Percentiles rank a stretch among this genome's conserved stretches.
phyloP scores from a whole-genome alignment of 768 basidiomycete genomes.

The Daedalea quercina region DNA sequence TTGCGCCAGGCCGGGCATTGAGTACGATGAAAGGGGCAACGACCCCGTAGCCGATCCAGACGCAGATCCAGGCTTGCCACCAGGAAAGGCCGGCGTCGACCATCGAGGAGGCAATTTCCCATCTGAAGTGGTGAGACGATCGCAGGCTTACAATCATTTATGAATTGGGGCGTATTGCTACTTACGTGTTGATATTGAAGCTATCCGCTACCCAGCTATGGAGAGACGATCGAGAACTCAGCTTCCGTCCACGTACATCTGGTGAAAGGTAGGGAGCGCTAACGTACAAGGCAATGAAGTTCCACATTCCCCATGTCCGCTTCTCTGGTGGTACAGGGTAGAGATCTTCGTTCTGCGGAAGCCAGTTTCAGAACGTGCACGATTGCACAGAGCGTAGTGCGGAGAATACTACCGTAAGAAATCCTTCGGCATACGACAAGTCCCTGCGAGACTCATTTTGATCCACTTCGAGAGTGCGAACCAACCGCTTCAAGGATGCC shows the following conservation, averaged over 20 bases:
- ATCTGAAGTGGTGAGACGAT: too few relatives aligned
- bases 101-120: slow-evolving; percentile 78
- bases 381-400: slow-evolving; percentile 5
- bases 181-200: slow-evolving; percentile 74
- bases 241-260: neutral
- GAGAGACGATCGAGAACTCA: neutral
- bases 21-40: slow-evolving; percentile 63
- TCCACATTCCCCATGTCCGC: slow-evolving; percentile 58
- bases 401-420: slow-evolving; percentile 40
- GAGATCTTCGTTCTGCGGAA: slow-evolving; percentile 59
- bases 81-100: slow-evolving; percentile 64
- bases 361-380: neutral
- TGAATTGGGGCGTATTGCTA: slow-evolving; percentile 4
- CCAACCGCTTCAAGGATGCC: slow-evolving; percentile 2
- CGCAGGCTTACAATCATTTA: neutral
- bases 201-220: slow-evolving; percentile 73
- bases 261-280: too few relatives aligned
- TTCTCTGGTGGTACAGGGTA: slow-evolving; percentile 58
- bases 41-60: slow-evolving; percentile 43
- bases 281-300: slow-evolving; percentile 60
- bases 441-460: slow-evolving; percentile 26
- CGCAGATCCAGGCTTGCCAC: slow-evolving; percentile 85
- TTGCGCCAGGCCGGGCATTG: slow-evolving; percentile 73
- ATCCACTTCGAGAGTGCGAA: slow-evolving; percentile 40
- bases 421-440: slow-evolving; percentile 46